phyloP scores from a whole-genome alignment of 768 basidiomycete species.

The Pleurotus salmoneostramineus region DNA sequence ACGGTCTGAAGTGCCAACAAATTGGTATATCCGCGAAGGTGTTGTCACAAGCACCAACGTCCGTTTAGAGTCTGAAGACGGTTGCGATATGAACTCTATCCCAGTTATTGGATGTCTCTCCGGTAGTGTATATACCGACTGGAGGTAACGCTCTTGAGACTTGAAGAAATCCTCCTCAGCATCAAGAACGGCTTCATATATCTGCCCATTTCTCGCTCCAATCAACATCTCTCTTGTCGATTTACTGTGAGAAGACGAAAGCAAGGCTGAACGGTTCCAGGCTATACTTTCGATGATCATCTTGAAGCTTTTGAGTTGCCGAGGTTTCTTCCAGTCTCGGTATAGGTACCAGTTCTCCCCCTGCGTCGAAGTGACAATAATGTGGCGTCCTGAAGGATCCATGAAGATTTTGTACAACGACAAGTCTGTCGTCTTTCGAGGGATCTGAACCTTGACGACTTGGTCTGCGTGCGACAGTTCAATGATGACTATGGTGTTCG shows the following conservation, averaged over 20 bases:
- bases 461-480: slow-evolving; percentile 87
- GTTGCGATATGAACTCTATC: slow-evolving; percentile 75
- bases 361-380: slow-evolving; percentile 78
- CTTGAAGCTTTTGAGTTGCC: slow-evolving; percentile 74
- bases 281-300: slow-evolving; percentile 88
- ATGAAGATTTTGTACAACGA: slow-evolving; percentile 80
- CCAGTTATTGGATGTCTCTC: slow-evolving; percentile 85
- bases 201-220: slow-evolving; percentile 78
- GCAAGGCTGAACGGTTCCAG: slow-evolving; percentile 76
- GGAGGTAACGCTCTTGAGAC: slow-evolving; percentile 77
- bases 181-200: slow-evolving; percentile 88
- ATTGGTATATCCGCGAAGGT: slow-evolving; percentile 86
- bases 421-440: slow-evolving; percentile 72
- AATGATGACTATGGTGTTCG: slow-evolving; percentile 80
- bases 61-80: slow-evolving; percentile 56
- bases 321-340: slow-evolving; percentile 76
- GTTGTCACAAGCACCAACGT: slow-evolving; percentile 82
- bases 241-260: slow-evolving; percentile 62
- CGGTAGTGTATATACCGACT: slow-evolving; percentile 69
- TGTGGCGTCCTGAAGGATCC: slow-evolving; percentile 91
- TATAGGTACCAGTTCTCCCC: slow-evolving; percentile 95
- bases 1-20: slow-evolving; percentile 64
- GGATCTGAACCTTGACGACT: slow-evolving; percentile 75
- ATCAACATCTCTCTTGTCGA: slow-evolving; percentile 85
- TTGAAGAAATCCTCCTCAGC: slow-evolving; percentile 92